Percentiles rank a stretch among this genome's conserved stretches.
Conservation (phyloP, 2,329 filamentous ascomycete species). For the Dichotomopilus funicola region DNA sequence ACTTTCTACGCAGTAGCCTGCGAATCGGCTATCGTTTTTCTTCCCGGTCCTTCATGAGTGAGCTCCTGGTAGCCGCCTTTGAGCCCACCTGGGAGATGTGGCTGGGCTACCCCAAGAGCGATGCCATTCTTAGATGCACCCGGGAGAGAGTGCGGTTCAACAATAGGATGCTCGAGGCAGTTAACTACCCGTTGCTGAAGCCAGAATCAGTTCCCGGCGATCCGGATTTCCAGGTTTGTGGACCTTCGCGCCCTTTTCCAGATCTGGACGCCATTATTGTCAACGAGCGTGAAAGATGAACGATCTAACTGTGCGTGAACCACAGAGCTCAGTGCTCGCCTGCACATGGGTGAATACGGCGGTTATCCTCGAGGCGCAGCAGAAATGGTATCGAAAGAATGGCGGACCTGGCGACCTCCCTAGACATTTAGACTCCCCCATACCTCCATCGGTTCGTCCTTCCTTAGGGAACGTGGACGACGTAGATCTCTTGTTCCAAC, state of each 20-base stretch:
- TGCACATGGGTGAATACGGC: slow-evolving; percentile 40
- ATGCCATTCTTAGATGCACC: slow-evolving; percentile 10
- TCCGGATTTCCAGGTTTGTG: slow-evolving; percentile 38
- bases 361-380: slow-evolving; percentile 42
- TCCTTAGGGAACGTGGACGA: background rate
- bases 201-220: slow-evolving; percentile 30
- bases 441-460: background rate
- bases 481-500: slow-evolving; percentile 10
- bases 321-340: slow-evolving; percentile 38
- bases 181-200: slow-evolving; percentile 10
- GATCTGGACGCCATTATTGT: background rate
- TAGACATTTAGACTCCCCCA: slow-evolving; percentile 23
- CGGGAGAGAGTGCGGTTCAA: background rate
- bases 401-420: slow-evolving; percentile 32
- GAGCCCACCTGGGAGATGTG: slow-evolving; percentile 35
- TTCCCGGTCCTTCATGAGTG: slow-evolving; percentile 27
- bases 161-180: background rate
- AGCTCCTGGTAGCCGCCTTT: slow-evolving; percentile 34
- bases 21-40: slow-evolving; percentile 44
- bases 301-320: background rate
- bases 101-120: slow-evolving; percentile 23
- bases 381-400: slow-evolving; percentile 36
- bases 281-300: background rate
- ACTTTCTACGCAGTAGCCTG: slow-evolving; percentile 39
- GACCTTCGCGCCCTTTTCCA: background rate